These are phyloP conservation scores for Ustilago tritici DNA, from an alignment of 1,284 basidiomycete genomes.

Conservation along the genomic window DNA sequence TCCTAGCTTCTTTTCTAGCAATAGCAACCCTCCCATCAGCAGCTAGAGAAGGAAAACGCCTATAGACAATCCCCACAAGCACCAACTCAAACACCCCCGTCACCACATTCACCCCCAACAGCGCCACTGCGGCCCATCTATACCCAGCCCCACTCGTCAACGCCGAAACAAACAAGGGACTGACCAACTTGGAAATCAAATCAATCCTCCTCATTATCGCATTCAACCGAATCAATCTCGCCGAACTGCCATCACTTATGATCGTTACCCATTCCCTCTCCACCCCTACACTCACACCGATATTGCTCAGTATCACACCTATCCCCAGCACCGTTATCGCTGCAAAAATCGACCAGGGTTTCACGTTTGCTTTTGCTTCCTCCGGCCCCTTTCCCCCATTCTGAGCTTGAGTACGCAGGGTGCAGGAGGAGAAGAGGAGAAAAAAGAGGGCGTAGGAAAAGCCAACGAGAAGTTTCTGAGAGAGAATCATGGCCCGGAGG, in stretches of 20 bases:
- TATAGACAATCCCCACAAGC: constrained; percentile 55
- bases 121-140: constrained; percentile 40
- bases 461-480: constrained; percentile 72
- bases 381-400: constrained; percentile 47
- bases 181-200: constrained; percentile 74
- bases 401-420: constrained; percentile 42
- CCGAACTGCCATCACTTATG: constrained; percentile 68
- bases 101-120: constrained; percentile 45
- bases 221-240: constrained; percentile 65
- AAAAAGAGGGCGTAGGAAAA: constrained; percentile 71
- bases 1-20: constrained; percentile 13
- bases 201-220: constrained; percentile 73
- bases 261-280: constrained; percentile 75
- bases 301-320: constrained; percentile 70
- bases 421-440: constrained; percentile 58
- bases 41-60: constrained; percentile 47
- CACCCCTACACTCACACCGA: constrained; percentile 73
- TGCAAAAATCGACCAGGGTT: constrained; percentile 69
- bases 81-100: constrained; percentile 56
- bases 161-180: constrained; percentile 75
- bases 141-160: constrained; percentile 70
- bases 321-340: constrained; percentile 71
- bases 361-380: constrained; percentile 17
- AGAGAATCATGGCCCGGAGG: constrained; percentile 72
- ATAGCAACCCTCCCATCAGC: constrained; percentile 32